Evolutionary conservation across 2,329 filamentous ascomycete genomes (phyloP), one percentile per base, ranked within the genome.

Genomic region (Ascochyta viciae-villosae): DNA sequence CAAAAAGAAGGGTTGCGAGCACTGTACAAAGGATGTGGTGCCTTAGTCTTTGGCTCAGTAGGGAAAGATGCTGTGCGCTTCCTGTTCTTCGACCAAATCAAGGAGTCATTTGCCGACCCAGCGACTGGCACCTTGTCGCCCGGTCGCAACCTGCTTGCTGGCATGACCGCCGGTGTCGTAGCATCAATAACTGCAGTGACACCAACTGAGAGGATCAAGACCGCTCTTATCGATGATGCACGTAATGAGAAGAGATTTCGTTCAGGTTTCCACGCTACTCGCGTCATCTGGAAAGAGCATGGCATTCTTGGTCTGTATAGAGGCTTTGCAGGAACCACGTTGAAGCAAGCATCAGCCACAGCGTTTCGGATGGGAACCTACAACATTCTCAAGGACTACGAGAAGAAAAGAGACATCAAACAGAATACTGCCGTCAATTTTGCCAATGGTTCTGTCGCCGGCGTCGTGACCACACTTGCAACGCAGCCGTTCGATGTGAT

Each of bases 131-230:
- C 78, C 1, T 71, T 89, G 7, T 83, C 84, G 0, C 81, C 86
- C 0, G 65, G 78, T 0, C 76, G 83, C 2, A 87, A 85, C 35
- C 79, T 89, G n/a, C 66, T 85, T 0, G 86, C 86, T 5, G 87
- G 87, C 8, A 88, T 89, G 85, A 76, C 80, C 1, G 84, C 85
- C 0, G 87, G 87, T 0, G 80, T 86, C 0, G 80, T 87, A 0
- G 86, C 87, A 16, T 85, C 82, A 50, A 78, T 87, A 0, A 80
- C 83, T n/a, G 86, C 86, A 1, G 87, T 90, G 1, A 90, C 87
- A 2, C 87, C 87, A 0, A 88, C 85, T 0, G 87, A 90, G 65
- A 80, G 87, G 15, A 84, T 90, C 66, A 90, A 89, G 70, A 90
- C 87, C 1, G 86, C 86, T 0, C 68, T 89, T 6, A 88, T 88